Base-by-base conservation (phyloP, 2,329 filamentous ascomycete species). In the Parascedosporium putredinis region DNA sequence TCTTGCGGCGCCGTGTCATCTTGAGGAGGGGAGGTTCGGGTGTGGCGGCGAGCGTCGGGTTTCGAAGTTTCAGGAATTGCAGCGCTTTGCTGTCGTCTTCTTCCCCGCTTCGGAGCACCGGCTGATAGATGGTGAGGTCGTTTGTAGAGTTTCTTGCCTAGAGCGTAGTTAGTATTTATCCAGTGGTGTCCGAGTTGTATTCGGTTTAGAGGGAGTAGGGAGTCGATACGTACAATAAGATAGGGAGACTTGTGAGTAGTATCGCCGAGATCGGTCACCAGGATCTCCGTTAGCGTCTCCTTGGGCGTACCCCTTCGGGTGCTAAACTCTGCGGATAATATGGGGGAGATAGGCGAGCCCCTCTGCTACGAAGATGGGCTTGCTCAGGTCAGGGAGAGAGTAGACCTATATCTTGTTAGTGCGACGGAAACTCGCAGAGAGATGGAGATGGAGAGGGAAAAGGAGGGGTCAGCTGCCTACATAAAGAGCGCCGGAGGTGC, bases 211-310 rank as follows among this genome's bases (percentile, higher is more conserved):
- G n/a, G n/a, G n/a, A n/a, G n/a, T n/a, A 29, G 25, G 7, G 24
- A 10, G 2, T 1, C 12, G 16, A 20, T 18, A 65, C 83, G 68
- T 70, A 91, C 86, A 57, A 97, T 83, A 18, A 98, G 71, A 62
- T 95, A 88, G 5, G 91, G 88, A 2, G 77, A 79, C 53, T 78
- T 81, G 20, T 75, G 74, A 8, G 79, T 80, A 4, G 73, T 67
- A 59, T 95, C 88, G 23, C 93, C 93, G 10, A 98, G 75, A 55
- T 97, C 84, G 29, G 89, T 84, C 5, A 96, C 78, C 6, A 95
- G 61, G 4, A 95, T 77, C 63, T 98, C 91, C 1, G 81, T 79
- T 6, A 98, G 65, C 0, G 71, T 75, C 57, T 93, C 89, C 57
- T 83, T 84, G 6, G 78, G 77, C 20, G 81, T 81, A 44, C 83